phyloP scores from a whole-genome alignment of 176 grass and related monocot genomes.

The Triticum dicoccoides region DNA sequence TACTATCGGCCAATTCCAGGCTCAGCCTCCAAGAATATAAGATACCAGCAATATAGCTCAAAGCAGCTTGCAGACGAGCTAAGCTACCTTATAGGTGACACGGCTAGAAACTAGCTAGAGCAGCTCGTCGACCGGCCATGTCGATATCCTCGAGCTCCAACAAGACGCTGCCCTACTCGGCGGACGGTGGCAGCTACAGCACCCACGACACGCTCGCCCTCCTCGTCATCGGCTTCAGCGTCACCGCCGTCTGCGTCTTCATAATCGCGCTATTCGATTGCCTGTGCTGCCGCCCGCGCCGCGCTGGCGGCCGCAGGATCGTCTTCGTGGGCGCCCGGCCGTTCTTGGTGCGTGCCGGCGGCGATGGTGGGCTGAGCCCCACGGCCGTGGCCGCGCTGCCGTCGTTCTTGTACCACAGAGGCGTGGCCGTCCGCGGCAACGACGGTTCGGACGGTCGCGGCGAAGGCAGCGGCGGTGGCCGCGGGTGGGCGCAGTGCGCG shows the following conservation, averaged over 20 bases:
- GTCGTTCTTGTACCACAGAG: slow-evolving; percentile 36
- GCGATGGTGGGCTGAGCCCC: slow-evolving; percentile 21
- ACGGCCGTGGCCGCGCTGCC: slow-evolving; percentile 43
- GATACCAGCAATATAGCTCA: not conserved
- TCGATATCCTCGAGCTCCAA: slow-evolving; percentile 36
- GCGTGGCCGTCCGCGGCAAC: not conserved
- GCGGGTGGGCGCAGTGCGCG: slow-evolving; percentile 47
- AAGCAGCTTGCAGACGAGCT: not conserved
- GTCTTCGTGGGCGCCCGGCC: slow-evolving; percentile 16
- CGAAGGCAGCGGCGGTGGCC: slow-evolving; percentile 19
- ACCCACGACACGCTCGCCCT: slow-evolving; percentile 45
- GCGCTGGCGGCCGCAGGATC: not conserved
- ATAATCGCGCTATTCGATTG: slow-evolving; percentile 42
- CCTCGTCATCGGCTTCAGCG: slow-evolving; percentile 38
- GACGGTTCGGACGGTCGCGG: not conserved
- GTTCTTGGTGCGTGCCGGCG: slow-evolving; percentile 15
- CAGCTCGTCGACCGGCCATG: not conserved
- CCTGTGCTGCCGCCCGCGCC: slow-evolving; percentile 33
- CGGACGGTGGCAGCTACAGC: slow-evolving; percentile 48
- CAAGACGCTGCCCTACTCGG: slow-evolving; percentile 41
- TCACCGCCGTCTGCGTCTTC: slow-evolving; percentile 30
- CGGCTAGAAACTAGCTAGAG: not conserved
- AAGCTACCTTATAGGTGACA: not conserved
- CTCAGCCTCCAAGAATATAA: not conserved
- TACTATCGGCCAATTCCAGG: not conserved